Conservation (phyloP, 1,284 basidiomycete species). For the Ganoderma sinense region DNA sequence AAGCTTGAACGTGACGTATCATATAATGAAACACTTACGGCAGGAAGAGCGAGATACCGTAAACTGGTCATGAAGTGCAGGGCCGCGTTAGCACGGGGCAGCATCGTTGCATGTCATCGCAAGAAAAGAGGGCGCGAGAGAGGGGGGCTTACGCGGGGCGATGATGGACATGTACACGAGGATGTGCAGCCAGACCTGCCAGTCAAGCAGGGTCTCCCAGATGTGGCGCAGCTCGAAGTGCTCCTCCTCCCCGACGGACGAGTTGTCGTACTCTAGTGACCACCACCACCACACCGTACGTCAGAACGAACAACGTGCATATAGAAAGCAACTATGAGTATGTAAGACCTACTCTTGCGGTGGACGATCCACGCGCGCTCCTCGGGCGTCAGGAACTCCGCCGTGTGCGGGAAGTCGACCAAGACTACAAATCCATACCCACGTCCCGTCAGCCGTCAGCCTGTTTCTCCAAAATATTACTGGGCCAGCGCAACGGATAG, state of each 20-base stretch:
- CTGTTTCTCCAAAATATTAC: too few species aligned
- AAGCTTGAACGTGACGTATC: not conserved
- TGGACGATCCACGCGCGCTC: slow-evolving; percentile 67
- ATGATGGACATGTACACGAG: slow-evolving; percentile 68
- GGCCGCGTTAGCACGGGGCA: not conserved
- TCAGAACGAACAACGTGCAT: not conserved
- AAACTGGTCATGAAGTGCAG: slow-evolving; percentile 17
- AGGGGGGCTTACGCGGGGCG: slow-evolving; percentile 57
- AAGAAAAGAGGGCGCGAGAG: not conserved
- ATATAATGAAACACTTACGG: slow-evolving; percentile 25
- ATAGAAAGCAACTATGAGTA: slow-evolving; percentile 23
- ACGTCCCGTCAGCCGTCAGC: not conserved
- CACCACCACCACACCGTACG: not conserved
- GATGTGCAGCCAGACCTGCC: slow-evolving; percentile 70
- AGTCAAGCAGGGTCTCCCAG: slow-evolving; percentile 61
- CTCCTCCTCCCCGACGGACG: slow-evolving; percentile 72
- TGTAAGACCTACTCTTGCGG: slow-evolving; percentile 57
- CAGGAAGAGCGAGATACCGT: slow-evolving; percentile 33
- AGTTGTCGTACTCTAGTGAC: slow-evolving; percentile 64
- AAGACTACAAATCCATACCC: slow-evolving; percentile 50
- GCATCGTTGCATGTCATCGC: not conserved
- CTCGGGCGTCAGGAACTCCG: slow-evolving; percentile 64
- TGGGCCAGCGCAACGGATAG: too few species aligned
- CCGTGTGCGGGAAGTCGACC: slow-evolving; percentile 66
- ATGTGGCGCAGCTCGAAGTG: slow-evolving; percentile 62